Evolutionary conservation across 1,284 basidiomycete species (phyloP).

Genomic region (Taiwanofungus camphoratus): DNA sequence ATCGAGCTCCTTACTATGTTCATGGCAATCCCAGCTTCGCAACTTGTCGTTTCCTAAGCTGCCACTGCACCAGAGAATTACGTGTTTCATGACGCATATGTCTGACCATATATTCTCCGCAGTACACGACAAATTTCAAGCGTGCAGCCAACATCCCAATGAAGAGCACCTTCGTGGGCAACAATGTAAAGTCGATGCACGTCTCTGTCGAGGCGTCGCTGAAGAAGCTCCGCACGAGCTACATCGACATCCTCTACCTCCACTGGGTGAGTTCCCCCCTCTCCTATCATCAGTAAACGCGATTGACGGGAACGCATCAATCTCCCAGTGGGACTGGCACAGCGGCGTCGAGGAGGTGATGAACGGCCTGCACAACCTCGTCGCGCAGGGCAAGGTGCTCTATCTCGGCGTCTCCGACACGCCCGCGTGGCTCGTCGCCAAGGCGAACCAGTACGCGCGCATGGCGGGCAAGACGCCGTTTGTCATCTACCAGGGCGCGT

Average conservation of each 20-base stretch:
- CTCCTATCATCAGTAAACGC: constrained; percentile 32
- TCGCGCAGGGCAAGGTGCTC: constrained; percentile 31
- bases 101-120: not conserved
- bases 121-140: constrained; percentile 32
- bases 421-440: constrained; percentile 51
- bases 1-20: too few species aligned
- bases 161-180: constrained; percentile 39
- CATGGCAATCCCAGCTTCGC: not conserved
- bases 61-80: not conserved
- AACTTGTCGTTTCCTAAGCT: not conserved
- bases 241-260: constrained; percentile 49
- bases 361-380: constrained; percentile 33
- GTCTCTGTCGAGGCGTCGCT: constrained; percentile 39
- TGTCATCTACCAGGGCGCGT: constrained; percentile 51
- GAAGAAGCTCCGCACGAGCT: constrained; percentile 50
- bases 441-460: constrained; percentile 48
- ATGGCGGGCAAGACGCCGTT: constrained; percentile 45
- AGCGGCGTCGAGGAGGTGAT: constrained; percentile 47
- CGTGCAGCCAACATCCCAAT: constrained; percentile 14
- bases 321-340: constrained; percentile 26
- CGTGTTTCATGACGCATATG: not conserved
- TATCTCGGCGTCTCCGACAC: constrained; percentile 38
- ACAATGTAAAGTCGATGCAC: constrained; percentile 38
- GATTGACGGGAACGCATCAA: constrained; percentile 39
- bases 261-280: constrained; percentile 32